Evolutionary conservation across 495 filamentous ascomycete species (phyloP), one percentile per base, ranked within the genome.

Genomic region (Bacidia rubella): DNA sequence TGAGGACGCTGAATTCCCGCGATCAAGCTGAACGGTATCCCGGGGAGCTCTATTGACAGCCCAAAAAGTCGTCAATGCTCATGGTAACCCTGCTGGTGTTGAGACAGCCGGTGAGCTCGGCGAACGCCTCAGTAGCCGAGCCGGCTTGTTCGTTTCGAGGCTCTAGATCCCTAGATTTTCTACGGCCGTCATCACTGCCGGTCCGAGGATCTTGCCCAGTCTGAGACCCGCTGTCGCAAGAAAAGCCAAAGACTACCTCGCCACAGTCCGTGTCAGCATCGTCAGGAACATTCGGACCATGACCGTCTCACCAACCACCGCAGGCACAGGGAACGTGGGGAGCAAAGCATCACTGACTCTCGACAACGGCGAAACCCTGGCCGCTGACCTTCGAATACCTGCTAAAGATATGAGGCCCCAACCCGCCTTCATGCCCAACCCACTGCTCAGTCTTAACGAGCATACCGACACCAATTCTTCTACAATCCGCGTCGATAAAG

Each of bases 81-180:
- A 69, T 15, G 70, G 67, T 5, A 68, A 69, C 0, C 64, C 70
- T 0, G 56, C 64, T 0, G 68, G 64, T 0, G 52, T 74, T 17
- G 75, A 79, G 52, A 69, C 65, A 0, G 74, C 74, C 1, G 75
- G 74, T n/a, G 75, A 78, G 54, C 62, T 78, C 4, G 57, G 69
- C 41, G 72, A 75, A 42, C 63, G 68, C 53, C 64, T 77, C 7
- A 79, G 77, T 52, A 72, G 71, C 1, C 59, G 52, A 2, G 25
- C 62, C 0, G 61, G 63, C 0, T 66, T 62, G 61, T 65, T 69
- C 44, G 47, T 39, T 22, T 53, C 55, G 25, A 63, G 60, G 44
- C 2, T 60, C 22, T 26, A 57, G 20, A 55, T 65, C 24, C 68
- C 65, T 10, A 72, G 70, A 17, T 66, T 72, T 1, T 54, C 56